Conservation (phyloP, 306 rosid species). For the Vigna angularis region DNA sequence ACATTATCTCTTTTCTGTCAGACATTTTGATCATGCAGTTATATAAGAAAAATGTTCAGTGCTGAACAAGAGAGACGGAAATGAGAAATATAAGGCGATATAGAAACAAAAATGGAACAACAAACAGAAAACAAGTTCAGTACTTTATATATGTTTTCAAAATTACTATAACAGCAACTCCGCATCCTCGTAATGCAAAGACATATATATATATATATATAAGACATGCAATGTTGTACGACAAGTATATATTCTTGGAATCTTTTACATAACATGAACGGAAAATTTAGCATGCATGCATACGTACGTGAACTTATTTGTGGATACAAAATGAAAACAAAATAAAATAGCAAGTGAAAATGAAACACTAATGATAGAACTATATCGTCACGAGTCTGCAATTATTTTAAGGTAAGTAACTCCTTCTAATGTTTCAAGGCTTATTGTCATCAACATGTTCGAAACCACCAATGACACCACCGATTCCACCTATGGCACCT, state of each 20-base stretch:
- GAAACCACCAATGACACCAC: slow-evolving; percentile 26
- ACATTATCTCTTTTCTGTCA: too few relatives aligned
- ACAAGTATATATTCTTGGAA: background rate
- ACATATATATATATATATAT: too few relatives aligned
- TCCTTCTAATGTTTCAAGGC: slow-evolving; percentile 38
- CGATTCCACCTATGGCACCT: slow-evolving; percentile 43
- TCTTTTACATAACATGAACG: slow-evolving; percentile 18
- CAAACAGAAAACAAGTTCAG: too few relatives aligned
- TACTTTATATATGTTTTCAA: too few relatives aligned
- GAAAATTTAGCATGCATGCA: background rate
- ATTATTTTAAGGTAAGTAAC: background rate
- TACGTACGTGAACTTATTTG: slow-evolving; percentile 4
- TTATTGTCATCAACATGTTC: slow-evolving; percentile 19
- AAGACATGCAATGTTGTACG: background rate
- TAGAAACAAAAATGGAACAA: too few relatives aligned
- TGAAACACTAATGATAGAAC: background rate
- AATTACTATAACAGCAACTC: too few relatives aligned
- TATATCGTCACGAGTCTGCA: background rate
- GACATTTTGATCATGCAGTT: too few relatives aligned
- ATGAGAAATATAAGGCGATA: too few relatives aligned
- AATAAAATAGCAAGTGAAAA: background rate
- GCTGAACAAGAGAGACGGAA: too few relatives aligned
- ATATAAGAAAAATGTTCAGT: too few relatives aligned
- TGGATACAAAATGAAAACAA: background rate
- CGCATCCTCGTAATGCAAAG: too few relatives aligned